Evolutionary conservation across 2,329 filamentous ascomycete genomes (phyloP).

Genomic region (Neopestalotiopsis rosae): DNA sequence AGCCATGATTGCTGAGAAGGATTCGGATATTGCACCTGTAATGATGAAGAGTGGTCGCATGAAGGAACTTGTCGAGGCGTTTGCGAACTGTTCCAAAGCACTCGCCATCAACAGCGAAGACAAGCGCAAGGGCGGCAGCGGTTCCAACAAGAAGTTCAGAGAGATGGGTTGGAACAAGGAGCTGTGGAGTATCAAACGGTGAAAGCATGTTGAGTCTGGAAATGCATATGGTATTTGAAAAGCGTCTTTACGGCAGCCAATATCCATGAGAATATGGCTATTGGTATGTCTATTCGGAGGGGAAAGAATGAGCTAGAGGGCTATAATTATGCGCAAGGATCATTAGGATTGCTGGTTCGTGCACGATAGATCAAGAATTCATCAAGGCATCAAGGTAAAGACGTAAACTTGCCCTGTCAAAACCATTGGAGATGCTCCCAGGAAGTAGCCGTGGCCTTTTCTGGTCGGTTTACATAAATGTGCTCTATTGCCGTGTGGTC

Average conservation of each 20-base stretch:
- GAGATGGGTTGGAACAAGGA: conserved; percentile 69
- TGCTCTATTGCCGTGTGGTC: not conserved
- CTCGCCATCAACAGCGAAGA: conserved; percentile 63
- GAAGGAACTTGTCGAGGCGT: conserved; percentile 75
- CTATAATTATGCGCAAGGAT: not conserved
- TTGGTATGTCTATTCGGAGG: not conserved
- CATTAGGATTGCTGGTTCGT: not conserved
- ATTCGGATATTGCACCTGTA: conserved; percentile 67
- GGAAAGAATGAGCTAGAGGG: not conserved
- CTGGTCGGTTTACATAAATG: too few relatives aligned
- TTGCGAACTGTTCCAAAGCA: conserved; percentile 79
- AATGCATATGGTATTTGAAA: not conserved
- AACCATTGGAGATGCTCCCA: too few relatives aligned
- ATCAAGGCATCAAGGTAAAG: too few relatives aligned
- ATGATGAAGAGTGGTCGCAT: conserved; percentile 71
- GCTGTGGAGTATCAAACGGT: conserved; percentile 60
- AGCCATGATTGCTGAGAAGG: conserved; percentile 73
- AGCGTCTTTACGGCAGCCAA: not conserved
- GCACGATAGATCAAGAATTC: not conserved
- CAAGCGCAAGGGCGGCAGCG: conserved; percentile 52
- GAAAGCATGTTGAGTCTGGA: not conserved
- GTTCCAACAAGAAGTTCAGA: conserved; percentile 63
- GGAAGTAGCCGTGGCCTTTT: too few relatives aligned
- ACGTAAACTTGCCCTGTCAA: too few relatives aligned
- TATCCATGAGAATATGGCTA: not conserved